Evolutionary conservation across 495 filamentous ascomycete genomes (phyloP), one percentile per base, ranked within the genome.

Genomic region (Podospora appendiculata): DNA sequence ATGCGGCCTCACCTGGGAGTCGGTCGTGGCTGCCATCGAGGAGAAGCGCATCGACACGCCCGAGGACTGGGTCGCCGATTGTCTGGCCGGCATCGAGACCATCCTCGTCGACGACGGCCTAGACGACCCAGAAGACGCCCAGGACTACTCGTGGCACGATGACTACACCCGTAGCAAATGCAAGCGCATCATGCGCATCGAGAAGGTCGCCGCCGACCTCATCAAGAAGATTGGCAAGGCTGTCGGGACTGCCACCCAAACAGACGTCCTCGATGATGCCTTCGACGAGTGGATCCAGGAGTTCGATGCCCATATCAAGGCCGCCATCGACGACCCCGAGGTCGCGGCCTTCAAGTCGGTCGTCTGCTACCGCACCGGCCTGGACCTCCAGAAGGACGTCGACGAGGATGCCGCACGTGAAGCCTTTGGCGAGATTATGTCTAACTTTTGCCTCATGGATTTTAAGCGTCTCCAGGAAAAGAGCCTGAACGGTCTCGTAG

Each of bases 291-390:
- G 55, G 46, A 46, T 59, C 7, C 55, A 57, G 41, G 46, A 66
- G 16, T 73, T 72, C 35, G 64, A 66, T 17, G 47, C 53, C 6
- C 63, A 71, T 11, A 79, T 93, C 45, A 52, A 65, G 32, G 61
- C 61, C 11, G 77, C 79, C 0, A 70, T 88, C 41, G 65, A 71
- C 0, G 83, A 93, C 61, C 70, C 78, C 1, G 77, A 83, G 12
- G 86, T 95, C 32, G 88, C 81, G 7, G 90, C 79, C 6, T 96
- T 96, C 75, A 94, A 95, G 63, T 86, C 83, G 6, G 81, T 91
- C 32, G 76, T 95, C 46, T 94, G 90, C 63, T 94, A 94, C 61
- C 80, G 90, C 11, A 87, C 81, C 3, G 90, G 90, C 0, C 72
- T 96, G 12, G 78, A 80, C 51, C 67, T 89, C 33, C 58, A 63